phyloP scores from a whole-genome alignment of 2,329 filamentous ascomycete species.

The Aspergillus clavatus region DNA sequence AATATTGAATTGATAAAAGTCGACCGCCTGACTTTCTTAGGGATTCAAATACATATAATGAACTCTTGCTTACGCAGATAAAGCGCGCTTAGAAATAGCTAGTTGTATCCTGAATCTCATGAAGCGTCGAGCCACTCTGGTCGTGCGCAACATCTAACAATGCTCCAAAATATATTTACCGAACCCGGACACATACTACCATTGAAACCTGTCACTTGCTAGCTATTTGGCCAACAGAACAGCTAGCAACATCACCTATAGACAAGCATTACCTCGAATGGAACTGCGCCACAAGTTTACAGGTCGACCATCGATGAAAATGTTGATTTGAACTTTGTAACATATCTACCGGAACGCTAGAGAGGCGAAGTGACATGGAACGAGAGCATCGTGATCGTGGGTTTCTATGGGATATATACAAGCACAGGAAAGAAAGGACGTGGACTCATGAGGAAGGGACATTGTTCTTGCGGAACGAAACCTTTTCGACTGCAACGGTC shows the following conservation, averaged over 20 bases:
- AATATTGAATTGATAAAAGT: no score
- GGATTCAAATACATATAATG: no score
- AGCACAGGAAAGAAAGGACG: slow-evolving; percentile 11
- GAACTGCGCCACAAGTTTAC: no score
- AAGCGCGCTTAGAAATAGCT: no score
- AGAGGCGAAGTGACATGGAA: slow-evolving; percentile 6
- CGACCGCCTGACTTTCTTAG: no score
- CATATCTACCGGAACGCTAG: neutral
- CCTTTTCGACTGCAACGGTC: slow-evolving; percentile 78
- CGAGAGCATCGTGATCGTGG: slow-evolving; percentile 15
- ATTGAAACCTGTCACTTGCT: neutral
- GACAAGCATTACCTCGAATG: neutral
- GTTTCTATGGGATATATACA: slow-evolving; percentile 31
- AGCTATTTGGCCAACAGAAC: neutral
- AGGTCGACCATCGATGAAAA: no score
- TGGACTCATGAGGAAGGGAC: slow-evolving; percentile 50
- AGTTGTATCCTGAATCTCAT: no score
- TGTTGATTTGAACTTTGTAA: no score
- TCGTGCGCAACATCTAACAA: no score
- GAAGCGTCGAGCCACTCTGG: no score
- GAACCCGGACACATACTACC: neutral
- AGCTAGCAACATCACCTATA: neutral
- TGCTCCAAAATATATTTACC: no score
- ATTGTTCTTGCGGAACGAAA: slow-evolving; percentile 75
- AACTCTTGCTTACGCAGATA: no score